Percentiles rank a stretch among this genome's conserved stretches.
Conservation (phyloP, 768 basidiomycete species). For the Pholiota conissans region DNA sequence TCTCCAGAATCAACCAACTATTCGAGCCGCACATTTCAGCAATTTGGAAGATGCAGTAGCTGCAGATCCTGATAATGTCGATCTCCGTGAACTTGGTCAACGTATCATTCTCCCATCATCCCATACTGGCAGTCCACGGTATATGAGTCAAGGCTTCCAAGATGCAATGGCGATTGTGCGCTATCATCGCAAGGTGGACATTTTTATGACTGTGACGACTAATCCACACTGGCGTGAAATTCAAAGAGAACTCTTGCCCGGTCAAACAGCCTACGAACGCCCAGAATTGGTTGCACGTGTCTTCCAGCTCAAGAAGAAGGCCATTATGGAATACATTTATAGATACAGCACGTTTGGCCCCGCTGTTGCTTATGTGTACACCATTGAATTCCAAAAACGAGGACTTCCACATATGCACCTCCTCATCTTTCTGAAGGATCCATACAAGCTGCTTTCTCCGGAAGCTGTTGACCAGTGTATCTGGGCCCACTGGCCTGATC, state of each 20-base stretch:
- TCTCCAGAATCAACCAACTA: slow-evolving; percentile 28
- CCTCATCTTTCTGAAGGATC: slow-evolving; percentile 38
- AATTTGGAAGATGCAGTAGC: slow-evolving; percentile 28
- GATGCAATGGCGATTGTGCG: slow-evolving; percentile 47
- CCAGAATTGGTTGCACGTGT: slow-evolving; percentile 52
- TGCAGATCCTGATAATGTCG: slow-evolving; percentile 17
- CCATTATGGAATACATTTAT: not conserved
- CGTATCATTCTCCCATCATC: slow-evolving; percentile 40
- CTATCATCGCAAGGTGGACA: slow-evolving; percentile 34
- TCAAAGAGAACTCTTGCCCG: slow-evolving; percentile 31
- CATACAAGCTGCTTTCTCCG: slow-evolving; percentile 27
- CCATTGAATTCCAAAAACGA: not conserved
- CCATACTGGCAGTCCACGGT: slow-evolving; percentile 37
- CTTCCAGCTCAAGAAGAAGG: slow-evolving; percentile 29
- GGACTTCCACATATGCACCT: slow-evolving; percentile 13
- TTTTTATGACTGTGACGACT: slow-evolving; percentile 54
- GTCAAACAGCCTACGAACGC: slow-evolving; percentile 38
- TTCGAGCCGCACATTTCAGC: slow-evolving; percentile 32
- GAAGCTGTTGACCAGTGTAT: slow-evolving; percentile 40
- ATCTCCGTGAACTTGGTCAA: slow-evolving; percentile 31
- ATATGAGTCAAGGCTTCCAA: slow-evolving; percentile 45
- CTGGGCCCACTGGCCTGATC: slow-evolving; percentile 41
- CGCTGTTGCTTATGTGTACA: not conserved
- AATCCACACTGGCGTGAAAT: slow-evolving; percentile 50
- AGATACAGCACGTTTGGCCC: not conserved